Conservation (phyloP, 208 protist species). For the Perkinsela sp. region DNA sequence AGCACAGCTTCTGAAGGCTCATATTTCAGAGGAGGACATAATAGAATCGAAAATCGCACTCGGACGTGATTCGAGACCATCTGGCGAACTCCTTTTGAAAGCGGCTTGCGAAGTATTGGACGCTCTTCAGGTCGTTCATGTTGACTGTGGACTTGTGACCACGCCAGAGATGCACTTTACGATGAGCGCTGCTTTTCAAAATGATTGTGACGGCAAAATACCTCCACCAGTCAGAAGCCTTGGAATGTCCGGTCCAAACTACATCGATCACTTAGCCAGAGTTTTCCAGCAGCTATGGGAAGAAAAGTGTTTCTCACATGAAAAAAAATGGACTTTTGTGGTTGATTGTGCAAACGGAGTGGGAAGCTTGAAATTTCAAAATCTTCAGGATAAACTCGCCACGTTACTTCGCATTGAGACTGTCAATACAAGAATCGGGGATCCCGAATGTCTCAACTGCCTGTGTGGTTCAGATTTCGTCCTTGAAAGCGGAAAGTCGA, state of each 20-base stretch:
- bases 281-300: background rate
- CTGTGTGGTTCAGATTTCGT: conserved; percentile 62
- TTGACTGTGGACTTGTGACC: conserved; percentile 5
- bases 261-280: background rate
- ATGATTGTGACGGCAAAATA: background rate
- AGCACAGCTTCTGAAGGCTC: too few species aligned
- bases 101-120: background rate
- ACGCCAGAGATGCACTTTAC: conserved; percentile 2
- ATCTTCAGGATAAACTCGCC: conserved; percentile 7
- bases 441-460: conserved; percentile 20
- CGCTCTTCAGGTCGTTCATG: background rate
- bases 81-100: background rate
- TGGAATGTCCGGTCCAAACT: too few species aligned
- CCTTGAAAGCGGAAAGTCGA: conserved; percentile 14
- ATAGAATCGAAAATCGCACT: conserved; percentile 1
- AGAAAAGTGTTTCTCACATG: background rate
- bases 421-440: conserved; percentile 10
- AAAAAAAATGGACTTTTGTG: conserved; percentile 12
- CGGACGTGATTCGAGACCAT: conserved; percentile 3
- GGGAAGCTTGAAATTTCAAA: conserved; percentile 10
- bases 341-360: conserved; percentile 66
- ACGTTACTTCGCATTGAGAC: conserved; percentile 14
- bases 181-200: background rate
- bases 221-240: background rate
- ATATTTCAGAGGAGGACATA: background rate